Conservation (phyloP, 371 early-diverging fungal species). For the Batkoa obscura region DNA sequence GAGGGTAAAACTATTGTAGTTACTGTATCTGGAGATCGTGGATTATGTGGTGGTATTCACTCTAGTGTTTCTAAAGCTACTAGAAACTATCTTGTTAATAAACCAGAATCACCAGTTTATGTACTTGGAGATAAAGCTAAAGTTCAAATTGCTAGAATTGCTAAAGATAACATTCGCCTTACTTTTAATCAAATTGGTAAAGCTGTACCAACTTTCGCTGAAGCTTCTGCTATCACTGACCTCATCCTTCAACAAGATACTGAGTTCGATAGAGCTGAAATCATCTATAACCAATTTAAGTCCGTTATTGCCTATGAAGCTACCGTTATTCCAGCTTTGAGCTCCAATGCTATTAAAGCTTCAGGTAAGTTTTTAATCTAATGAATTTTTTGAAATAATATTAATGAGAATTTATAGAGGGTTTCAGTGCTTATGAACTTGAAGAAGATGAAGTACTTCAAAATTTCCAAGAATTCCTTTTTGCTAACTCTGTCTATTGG, state of each 20-base stretch:
- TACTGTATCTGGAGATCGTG: slow-evolving; percentile 88
- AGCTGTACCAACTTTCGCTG: slow-evolving; percentile 72
- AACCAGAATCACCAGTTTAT: slow-evolving; percentile 33
- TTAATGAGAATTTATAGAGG: slow-evolving; percentile 22
- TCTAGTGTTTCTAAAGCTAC: slow-evolving; percentile 78
- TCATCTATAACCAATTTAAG: slow-evolving; percentile 87
- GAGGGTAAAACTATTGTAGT: slow-evolving; percentile 40
- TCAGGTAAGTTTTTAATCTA: slow-evolving; percentile 27
- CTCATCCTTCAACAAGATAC: slow-evolving; percentile 39
- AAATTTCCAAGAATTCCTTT: slow-evolving; percentile 81
- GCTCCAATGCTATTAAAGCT: slow-evolving; percentile 46
- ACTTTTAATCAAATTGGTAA: slow-evolving; percentile 86
- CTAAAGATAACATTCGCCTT: slow-evolving; percentile 47
- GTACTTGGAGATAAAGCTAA: slow-evolving; percentile 90
- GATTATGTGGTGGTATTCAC: slow-evolving; percentile 98
- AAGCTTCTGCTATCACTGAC: slow-evolving; percentile 70
- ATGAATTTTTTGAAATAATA: not conserved
- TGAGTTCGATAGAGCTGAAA: slow-evolving; percentile 49
- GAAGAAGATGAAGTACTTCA: slow-evolving; percentile 68
- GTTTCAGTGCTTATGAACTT: slow-evolving; percentile 78
- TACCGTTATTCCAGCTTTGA: slow-evolving; percentile 34
- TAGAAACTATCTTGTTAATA: slow-evolving; percentile 33
- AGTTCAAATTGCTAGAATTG: slow-evolving; percentile 62
- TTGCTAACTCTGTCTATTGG: slow-evolving; percentile 88
- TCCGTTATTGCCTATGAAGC: slow-evolving; percentile 90